Evolutionary conservation across 768 basidiomycete species (phyloP).

Genomic region (Rhodotorula kratochvilovae): DNA sequence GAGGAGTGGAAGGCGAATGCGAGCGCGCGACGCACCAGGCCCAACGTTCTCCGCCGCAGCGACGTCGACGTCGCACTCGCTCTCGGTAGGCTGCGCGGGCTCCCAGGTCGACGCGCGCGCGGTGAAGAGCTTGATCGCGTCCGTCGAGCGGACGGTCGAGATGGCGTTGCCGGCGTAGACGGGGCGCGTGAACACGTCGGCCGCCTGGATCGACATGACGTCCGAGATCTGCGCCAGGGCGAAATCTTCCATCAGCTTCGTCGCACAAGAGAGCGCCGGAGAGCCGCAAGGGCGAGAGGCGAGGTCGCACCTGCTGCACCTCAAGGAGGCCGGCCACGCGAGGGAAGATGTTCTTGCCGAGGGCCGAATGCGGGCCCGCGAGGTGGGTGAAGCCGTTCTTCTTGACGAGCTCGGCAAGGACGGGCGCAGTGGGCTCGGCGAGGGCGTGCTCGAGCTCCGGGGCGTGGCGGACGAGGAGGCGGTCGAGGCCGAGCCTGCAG

Average conservation of each 20-base stretch:
- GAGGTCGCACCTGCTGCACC: slow-evolving; percentile 58
- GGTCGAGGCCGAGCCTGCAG: slow-evolving; percentile 51
- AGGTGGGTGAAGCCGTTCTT: slow-evolving; percentile 70
- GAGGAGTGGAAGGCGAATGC: not conserved
- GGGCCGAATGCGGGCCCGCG: slow-evolving; percentile 83
- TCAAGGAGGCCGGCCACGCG: slow-evolving; percentile 86
- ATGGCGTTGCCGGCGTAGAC: slow-evolving; percentile 99
- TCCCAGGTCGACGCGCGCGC: slow-evolving; percentile 87
- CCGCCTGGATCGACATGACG: slow-evolving; percentile 69
- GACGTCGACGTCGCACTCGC: slow-evolving; percentile 53
- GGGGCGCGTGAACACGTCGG: slow-evolving; percentile 78
- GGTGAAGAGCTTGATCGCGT: slow-evolving; percentile 88
- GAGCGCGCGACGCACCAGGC: slow-evolving; percentile 1
- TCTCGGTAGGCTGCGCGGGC: slow-evolving; percentile 51
- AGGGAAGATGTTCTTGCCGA: slow-evolving; percentile 86
- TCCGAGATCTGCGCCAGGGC: slow-evolving; percentile 61
- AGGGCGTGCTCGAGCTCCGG: slow-evolving; percentile 64
- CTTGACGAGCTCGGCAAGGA: slow-evolving; percentile 64
- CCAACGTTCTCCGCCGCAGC: slow-evolving; percentile 52
- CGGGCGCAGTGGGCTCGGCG: slow-evolving; percentile 74
- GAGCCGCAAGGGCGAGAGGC: not conserved
- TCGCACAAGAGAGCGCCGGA: no score
- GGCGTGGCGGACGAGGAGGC: slow-evolving; percentile 66
- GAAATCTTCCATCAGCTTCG: not conserved
- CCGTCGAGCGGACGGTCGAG: slow-evolving; percentile 74